A percentile compares a stretch with the other conserved stretches of the same genome.
These are phyloP conservation scores for Cyathus striatus DNA, from an alignment of 768 basidiomycete species.

Conservation along the genomic window DNA sequence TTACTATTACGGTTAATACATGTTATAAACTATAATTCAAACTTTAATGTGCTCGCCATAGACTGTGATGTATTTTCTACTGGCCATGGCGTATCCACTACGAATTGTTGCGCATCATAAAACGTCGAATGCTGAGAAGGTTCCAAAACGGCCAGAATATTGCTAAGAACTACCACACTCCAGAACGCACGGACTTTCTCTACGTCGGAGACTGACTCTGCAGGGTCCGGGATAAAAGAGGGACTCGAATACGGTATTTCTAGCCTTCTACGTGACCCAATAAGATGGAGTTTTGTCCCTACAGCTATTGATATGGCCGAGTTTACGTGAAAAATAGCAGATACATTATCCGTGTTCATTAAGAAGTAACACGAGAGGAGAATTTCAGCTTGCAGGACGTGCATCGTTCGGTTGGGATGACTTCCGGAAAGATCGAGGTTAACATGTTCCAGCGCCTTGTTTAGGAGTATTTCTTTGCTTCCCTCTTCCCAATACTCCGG, in stretches of 20 bases:
- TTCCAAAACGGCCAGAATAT: slow-evolving; percentile 39
- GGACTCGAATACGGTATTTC: background rate
- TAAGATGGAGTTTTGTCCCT: slow-evolving; percentile 30
- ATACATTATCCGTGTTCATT: slow-evolving; percentile 34
- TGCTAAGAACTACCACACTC: slow-evolving; percentile 33
- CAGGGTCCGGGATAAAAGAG: background rate
- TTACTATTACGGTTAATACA: slow-evolving; percentile 6
- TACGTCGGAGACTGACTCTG: slow-evolving; percentile 17
- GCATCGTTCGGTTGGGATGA: slow-evolving; percentile 33
- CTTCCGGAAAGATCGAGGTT: slow-evolving; percentile 30
- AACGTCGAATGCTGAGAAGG: slow-evolving; percentile 37
- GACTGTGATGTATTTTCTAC: slow-evolving; percentile 14
- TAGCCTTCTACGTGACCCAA: slow-evolving; percentile 10
- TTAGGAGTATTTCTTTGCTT: slow-evolving; percentile 30
- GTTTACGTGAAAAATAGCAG: slow-evolving; percentile 45
- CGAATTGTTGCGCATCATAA: slow-evolving; percentile 25
- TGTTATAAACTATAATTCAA: background rate
- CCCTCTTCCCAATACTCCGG: slow-evolving; percentile 9
- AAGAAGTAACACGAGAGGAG: slow-evolving; percentile 52
- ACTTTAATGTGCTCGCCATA: slow-evolving; percentile 4
- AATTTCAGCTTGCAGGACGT: slow-evolving; percentile 45
- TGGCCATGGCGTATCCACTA: slow-evolving; percentile 32
- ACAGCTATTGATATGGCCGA: slow-evolving; percentile 37
- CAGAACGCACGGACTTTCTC: slow-evolving; percentile 30
- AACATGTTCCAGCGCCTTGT: slow-evolving; percentile 34